phyloP scores from a whole-genome alignment of 305 asterid species.

The Striga hermonthica region DNA sequence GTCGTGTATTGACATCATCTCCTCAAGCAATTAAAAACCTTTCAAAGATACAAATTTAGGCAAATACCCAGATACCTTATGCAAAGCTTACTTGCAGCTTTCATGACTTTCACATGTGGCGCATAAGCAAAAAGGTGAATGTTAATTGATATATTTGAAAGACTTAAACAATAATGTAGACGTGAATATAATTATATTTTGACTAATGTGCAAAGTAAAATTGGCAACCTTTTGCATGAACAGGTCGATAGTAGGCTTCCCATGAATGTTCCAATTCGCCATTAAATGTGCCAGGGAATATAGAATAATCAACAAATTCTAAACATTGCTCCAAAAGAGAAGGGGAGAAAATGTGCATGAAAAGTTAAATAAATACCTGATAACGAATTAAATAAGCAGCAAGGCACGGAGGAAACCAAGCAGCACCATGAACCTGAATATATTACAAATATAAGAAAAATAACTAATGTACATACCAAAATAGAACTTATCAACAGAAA shows the following conservation, averaged over 20 bases:
- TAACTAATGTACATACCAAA: background rate
- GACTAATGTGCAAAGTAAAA: conserved; percentile 7
- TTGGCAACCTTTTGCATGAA: conserved; percentile 50
- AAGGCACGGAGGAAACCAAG: conserved; percentile 88
- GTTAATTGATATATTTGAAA: conserved; percentile 1
- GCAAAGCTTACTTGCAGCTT: conserved; percentile 50
- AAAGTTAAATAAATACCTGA: conserved; percentile 41
- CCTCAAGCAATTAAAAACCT: no score
- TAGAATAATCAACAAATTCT: conserved; percentile 13
- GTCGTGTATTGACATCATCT: no score
- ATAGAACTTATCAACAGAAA: background rate
- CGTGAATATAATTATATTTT: background rate
- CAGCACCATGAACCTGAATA: conserved; percentile 54
- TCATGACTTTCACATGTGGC: conserved; percentile 58
- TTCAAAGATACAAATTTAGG: no score
- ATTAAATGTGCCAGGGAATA: conserved; percentile 50
- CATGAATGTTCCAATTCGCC: conserved; percentile 64
- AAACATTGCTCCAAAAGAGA: conserved; percentile 7
- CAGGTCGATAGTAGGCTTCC: conserved; percentile 62
- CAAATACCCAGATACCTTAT: conserved; percentile 1
- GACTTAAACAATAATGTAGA: background rate
- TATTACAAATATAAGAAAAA: conserved; percentile 4
- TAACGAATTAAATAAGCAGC: conserved; percentile 41
- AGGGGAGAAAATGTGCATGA: background rate
- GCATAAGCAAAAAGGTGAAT: conserved; percentile 34